Conservation (phyloP, 2,329 filamentous ascomycete genomes). For the Magnaporthiopsis incrustans region DNA sequence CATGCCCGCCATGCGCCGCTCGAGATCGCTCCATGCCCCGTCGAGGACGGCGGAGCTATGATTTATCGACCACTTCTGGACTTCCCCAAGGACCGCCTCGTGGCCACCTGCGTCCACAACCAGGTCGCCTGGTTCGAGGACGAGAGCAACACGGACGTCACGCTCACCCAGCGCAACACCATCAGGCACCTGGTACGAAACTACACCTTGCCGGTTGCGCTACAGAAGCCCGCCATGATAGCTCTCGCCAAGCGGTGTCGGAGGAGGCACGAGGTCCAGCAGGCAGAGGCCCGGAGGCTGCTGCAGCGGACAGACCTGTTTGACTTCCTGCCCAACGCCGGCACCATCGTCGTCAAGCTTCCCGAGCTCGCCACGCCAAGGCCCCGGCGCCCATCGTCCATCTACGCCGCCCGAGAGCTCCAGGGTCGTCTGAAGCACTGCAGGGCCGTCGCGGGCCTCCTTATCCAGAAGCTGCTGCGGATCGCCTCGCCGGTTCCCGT, state of each 20-base stretch:
- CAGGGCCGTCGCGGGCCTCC: constrained; percentile 35
- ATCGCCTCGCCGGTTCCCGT: constrained; percentile 42
- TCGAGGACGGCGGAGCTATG: constrained; percentile 58
- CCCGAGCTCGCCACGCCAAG: constrained; percentile 24
- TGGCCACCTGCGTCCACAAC: constrained; percentile 64
- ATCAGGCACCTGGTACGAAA: constrained; percentile 58
- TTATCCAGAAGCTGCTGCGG: constrained; percentile 39
- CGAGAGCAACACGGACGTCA: constrained; percentile 69
- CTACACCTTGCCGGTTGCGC: constrained; percentile 57
- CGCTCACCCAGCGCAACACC: constrained; percentile 73
- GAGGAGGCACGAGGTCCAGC: constrained; percentile 32
- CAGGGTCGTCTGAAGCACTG: constrained; percentile 25
- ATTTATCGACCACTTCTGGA: constrained; percentile 62
- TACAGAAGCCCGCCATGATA: constrained; percentile 59
- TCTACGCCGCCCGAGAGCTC: constrained; percentile 15
- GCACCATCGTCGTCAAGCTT: constrained; percentile 38
- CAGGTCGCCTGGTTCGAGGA: constrained; percentile 75
- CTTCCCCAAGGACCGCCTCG: constrained; percentile 66
- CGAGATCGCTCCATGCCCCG: constrained; percentile 18
- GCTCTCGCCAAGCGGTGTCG: constrained; percentile 47
- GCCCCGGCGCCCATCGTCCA: constrained; percentile 13
- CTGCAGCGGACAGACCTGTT: constrained; percentile 39
- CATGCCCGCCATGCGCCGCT: constrained; percentile 15
- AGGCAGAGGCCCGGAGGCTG: constrained; percentile 45
- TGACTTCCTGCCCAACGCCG: constrained; percentile 38